Evolutionary conservation across 1,284 basidiomycete genomes (phyloP), one percentile per base, ranked within the genome.

Genomic region (Agroathelia rolfsii): DNA sequence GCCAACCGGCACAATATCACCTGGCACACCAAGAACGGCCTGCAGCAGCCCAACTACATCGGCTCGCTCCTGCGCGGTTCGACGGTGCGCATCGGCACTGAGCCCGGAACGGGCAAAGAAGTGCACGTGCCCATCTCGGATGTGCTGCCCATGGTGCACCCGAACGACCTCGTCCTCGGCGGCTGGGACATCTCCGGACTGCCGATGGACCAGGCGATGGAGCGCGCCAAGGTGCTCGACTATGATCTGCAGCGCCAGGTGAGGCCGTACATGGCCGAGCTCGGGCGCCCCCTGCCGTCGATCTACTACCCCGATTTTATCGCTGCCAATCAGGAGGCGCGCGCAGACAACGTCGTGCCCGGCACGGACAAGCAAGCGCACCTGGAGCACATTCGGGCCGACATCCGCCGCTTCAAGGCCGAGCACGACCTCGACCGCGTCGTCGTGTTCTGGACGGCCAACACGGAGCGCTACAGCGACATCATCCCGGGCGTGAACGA

Each of bases 231-330:
- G 59, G 94, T 98, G 35, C 77, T 98, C 42, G 88, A 96, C 59
- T 97, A 85, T 53, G 94, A 98, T 58, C 76, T 97, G 37, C 94
- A 97, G 69, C 86, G 90, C 52, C 94, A 97, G 62, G 79, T 97
- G 42, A 78, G 70, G 15, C 87, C 90, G 6, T 66, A 80, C 56
- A 87, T 97, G 84, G 71, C 78, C 23, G 66, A 72, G 41, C 70
- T 94, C 49, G 77, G 76, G 38, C 73, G 75, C 48, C 95, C 94
- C 28, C 72, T 97, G 32, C 93, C 93, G 4, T 93, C 88, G 29
- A 83, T 97, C 63, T 97, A 96, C 71, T 92, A 86, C 50, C 85
- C 88, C 34, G 86, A 90, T 62, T 93, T 89, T 61, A 96, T 96
- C 54, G 92, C 94, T 38, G 90, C 94, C 48, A 97, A 97, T 69